Conservation (phyloP, 1,284 basidiomycete genomes). For the Coniferiporia sulphurascens region DNA sequence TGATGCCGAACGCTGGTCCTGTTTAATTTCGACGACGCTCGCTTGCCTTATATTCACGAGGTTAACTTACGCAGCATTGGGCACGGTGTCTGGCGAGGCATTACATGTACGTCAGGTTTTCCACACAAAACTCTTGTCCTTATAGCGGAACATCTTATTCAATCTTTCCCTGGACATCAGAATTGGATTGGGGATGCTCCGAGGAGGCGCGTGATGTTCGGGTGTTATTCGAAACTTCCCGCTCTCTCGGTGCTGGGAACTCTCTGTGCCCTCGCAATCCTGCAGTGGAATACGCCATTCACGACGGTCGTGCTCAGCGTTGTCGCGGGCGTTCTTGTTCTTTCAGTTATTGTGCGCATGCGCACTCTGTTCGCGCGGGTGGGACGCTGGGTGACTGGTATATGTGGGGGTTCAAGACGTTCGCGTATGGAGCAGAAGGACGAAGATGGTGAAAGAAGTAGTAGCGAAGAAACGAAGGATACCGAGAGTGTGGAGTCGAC, state of each 20-base stretch:
- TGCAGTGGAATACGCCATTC: constrained; percentile 7
- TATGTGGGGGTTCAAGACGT: not conserved
- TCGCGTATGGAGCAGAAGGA: not conserved
- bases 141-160: not conserved
- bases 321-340: not conserved
- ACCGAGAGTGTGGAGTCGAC: too few species aligned
- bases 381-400: not conserved
- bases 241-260: constrained; percentile 13
- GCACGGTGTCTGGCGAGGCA: constrained; percentile 15
- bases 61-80: constrained; percentile 10
- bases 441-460: too few species aligned
- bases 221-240: constrained; percentile 15
- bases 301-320: constrained; percentile 11
- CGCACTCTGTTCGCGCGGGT: not conserved
- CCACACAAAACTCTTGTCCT: not conserved
- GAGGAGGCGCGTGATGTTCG: constrained; percentile 9
- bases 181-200: constrained; percentile 10
- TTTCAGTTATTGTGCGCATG: constrained; percentile 2
- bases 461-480: too few species aligned
- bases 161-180: not conserved
- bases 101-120: constrained; percentile 6
- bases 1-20: not conserved
- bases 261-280: constrained; percentile 10
- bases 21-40: constrained; percentile 8
- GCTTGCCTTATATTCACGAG: constrained; percentile 17